phyloP scores from a whole-genome alignment of 345 rosid genomes.

The Combretum micranthum region DNA sequence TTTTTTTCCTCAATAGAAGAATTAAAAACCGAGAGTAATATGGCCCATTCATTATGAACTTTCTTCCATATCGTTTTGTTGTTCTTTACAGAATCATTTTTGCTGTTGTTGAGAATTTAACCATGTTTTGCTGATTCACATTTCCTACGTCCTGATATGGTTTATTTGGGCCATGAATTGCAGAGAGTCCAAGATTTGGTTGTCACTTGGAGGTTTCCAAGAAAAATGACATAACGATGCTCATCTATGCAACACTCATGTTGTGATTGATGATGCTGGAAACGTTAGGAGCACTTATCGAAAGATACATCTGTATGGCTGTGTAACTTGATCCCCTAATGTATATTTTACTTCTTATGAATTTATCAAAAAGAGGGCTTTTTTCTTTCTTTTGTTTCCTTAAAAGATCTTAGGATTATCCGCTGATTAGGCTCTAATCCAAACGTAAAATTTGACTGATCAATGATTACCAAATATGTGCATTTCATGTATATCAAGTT shows the following conservation, averaged over 20 bases:
- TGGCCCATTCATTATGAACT: too few relatives aligned
- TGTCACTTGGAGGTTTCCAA: conserved; percentile 93
- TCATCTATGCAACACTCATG: conserved; percentile 75
- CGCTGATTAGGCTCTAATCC: too few relatives aligned
- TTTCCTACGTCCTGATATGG: background rate
- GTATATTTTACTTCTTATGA: background rate
- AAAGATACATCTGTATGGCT: conserved; percentile 79
- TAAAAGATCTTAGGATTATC: too few relatives aligned
- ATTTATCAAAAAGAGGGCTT: too few relatives aligned
- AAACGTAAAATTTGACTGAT: too few relatives aligned
- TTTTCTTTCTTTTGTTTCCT: too few relatives aligned
- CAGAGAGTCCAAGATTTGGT: conserved; percentile 80
- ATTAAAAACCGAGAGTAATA: too few relatives aligned
- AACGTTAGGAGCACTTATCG: conserved; percentile 55
- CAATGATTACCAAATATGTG: too few relatives aligned
- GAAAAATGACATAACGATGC: conserved; percentile 68
- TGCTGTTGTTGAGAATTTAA: background rate
- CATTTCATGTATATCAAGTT: too few relatives aligned
- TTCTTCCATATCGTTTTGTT: too few relatives aligned
- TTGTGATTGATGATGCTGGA: conserved; percentile 67
- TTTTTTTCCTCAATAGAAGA: too few relatives aligned
- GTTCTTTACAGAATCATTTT: background rate
- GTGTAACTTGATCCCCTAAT: background rate
- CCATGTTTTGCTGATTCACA: background rate
- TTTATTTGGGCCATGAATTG: conserved; percentile 7